A percentile compares a stretch with the other conserved stretches of the same genome.
Evolutionary conservation across 345 rosid species (phyloP).

Genomic region (Mangifera indica): DNA sequence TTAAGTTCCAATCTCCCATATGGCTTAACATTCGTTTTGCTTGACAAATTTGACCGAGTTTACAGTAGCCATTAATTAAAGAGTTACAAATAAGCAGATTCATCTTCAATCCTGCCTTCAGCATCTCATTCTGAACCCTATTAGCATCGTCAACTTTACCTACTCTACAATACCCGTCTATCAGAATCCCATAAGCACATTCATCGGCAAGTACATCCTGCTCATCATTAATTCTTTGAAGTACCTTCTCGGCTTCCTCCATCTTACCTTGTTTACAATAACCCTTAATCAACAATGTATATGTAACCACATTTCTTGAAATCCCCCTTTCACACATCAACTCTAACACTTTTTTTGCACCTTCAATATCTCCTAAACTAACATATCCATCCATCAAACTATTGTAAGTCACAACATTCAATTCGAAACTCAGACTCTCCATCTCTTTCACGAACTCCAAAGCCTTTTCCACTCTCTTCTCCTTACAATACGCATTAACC

Average conservation of each 20-base stretch:
- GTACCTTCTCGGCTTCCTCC: slow-evolving; percentile 60
- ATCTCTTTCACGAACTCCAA: slow-evolving; percentile 44
- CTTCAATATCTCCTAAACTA: slow-evolving; percentile 53
- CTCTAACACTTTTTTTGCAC: slow-evolving; percentile 39
- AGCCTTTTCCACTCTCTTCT: slow-evolving; percentile 46
- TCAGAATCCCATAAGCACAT: slow-evolving; percentile 63
- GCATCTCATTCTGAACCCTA: slow-evolving; percentile 60
- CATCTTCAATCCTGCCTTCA: slow-evolving; percentile 55
- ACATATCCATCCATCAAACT: slow-evolving; percentile 76
- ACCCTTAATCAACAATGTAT: slow-evolving; percentile 60
- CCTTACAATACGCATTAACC: slow-evolving; percentile 73
- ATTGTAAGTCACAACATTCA: slow-evolving; percentile 69
- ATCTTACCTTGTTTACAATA: slow-evolving; percentile 49
- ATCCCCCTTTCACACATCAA: slow-evolving; percentile 55
- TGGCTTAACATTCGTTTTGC: slow-evolving; percentile 42
- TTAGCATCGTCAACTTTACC: slow-evolving; percentile 60
- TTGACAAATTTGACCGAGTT: slow-evolving; percentile 47
- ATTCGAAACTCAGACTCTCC: slow-evolving; percentile 55
- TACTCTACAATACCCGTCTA: slow-evolving; percentile 71
- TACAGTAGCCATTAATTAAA: slow-evolving; percentile 78
- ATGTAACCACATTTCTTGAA: slow-evolving; percentile 48
- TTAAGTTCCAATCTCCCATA: slow-evolving; percentile 59
- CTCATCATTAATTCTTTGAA: slow-evolving; percentile 35
- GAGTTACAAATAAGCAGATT: slow-evolving; percentile 69
- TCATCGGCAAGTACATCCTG: slow-evolving; percentile 50